Base-by-base conservation (phyloP, 164 flowering plant genomes). In the Chloranthus sessilifolius region DNA sequence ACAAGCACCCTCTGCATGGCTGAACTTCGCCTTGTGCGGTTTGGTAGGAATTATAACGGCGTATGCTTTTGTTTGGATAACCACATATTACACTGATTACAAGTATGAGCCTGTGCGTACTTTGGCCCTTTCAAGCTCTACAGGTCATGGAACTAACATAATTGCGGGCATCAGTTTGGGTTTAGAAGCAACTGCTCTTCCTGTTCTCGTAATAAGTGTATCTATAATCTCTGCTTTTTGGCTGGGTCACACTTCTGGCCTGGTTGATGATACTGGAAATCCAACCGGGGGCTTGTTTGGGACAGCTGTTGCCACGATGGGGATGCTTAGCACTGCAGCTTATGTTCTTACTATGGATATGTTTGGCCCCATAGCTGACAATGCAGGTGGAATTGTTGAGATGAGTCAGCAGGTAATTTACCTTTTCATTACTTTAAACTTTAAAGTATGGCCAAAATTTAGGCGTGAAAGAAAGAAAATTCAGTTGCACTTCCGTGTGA, bases 311-410 rank as follows among this genome's bases (percentile, higher is more conserved):
- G 99, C 99, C 36, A 92, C 99, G 9, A 92, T 92, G 99, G 99
- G 99, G 26, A 92, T 92, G 99, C 89, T 92, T 46, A 92, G 99
- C 63, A 88, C 99, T 40, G 99, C 99, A 51, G 99, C 95, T 7
- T 92, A 92, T 71, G 85, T 92, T 58, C 95, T 92, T 47, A 88
- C 99, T 5, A 94, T 94, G 99, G 99, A 94, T 74, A 94, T 94
- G 99, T 94, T 94, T 80, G 99, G 99, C 43, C 99, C 99, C 11
- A 94, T 94, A 66, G 99, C 99, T 65, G 99, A 94, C 66, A 94
- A 94, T 78, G 99, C 99, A 11, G 99, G 99, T 76, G 97, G 97
- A 59, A 92, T 92, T 70, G 99, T 86, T 30, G 99, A 92, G 69
- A 94, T 94, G 99, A 94, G 99, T 70, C 89, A 84, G 60, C 99